Conservation (phyloP, 1,284 basidiomycete species). For the Malassezia yamatoensis region DNA sequence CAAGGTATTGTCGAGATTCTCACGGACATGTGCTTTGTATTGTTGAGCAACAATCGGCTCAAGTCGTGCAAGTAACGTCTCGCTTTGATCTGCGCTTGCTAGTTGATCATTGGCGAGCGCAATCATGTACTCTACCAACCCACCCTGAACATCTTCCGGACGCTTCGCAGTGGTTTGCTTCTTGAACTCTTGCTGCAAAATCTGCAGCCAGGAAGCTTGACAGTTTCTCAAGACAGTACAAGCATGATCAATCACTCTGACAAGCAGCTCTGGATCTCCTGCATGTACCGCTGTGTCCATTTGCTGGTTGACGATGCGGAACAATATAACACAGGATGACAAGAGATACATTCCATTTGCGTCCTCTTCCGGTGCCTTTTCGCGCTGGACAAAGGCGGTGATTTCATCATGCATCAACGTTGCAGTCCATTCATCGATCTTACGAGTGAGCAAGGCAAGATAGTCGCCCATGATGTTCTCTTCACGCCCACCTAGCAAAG, state of each 20-base stretch:
- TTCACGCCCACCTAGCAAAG: slow-evolving; percentile 79
- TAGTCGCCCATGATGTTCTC: slow-evolving; percentile 92
- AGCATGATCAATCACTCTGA: slow-evolving; percentile 77
- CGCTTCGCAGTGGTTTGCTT: slow-evolving; percentile 65
- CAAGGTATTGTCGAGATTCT: slow-evolving; percentile 84
- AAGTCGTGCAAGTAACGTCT: slow-evolving; percentile 70
- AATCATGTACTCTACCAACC: slow-evolving; percentile 89
- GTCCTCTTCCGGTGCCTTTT: slow-evolving; percentile 76
- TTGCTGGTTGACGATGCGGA: slow-evolving; percentile 95
- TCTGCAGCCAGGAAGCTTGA: slow-evolving; percentile 76
- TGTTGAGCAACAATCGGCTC: slow-evolving; percentile 88
- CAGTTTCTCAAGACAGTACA: slow-evolving; percentile 81
- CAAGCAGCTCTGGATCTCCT: slow-evolving; percentile 83
- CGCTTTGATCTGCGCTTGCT: slow-evolving; percentile 86
- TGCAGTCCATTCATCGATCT: slow-evolving; percentile 91
- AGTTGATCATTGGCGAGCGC: slow-evolving; percentile 98
- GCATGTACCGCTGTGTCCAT: slow-evolving; percentile 89
- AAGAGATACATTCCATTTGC: slow-evolving; percentile 80
- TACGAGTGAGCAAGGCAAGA: slow-evolving; percentile 78
- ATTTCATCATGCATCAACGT: slow-evolving; percentile 89
- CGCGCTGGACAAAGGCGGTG: slow-evolving; percentile 69
- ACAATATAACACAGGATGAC: slow-evolving; percentile 85
- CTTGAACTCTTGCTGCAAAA: slow-evolving; percentile 75
- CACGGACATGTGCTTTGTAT: slow-evolving; percentile 71
- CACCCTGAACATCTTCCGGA: slow-evolving; percentile 75